These are phyloP conservation scores for Blastomyces silverae DNA, from an alignment of 2,329 filamentous ascomycete genomes.

Conservation along the genomic window DNA sequence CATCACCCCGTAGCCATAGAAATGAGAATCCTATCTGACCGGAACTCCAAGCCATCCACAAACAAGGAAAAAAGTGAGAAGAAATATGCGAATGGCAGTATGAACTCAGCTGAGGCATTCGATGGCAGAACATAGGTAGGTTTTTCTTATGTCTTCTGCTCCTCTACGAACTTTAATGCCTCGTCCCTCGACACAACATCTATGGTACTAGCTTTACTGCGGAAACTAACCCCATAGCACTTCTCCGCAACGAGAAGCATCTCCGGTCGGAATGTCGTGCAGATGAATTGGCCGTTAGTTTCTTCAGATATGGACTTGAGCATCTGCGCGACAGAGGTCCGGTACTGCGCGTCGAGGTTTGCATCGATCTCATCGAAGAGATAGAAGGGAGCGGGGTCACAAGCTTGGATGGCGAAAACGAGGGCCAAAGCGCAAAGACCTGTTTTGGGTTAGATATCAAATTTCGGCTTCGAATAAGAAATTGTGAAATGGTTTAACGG, in stretches of 20 bases:
- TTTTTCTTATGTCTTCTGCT: slow-evolving; percentile 51
- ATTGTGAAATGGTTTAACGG: background rate
- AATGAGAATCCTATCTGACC: background rate
- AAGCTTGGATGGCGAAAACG: slow-evolving; percentile 97
- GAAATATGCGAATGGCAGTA: background rate
- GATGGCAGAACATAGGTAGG: background rate
- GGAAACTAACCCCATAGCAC: slow-evolving; percentile 89
- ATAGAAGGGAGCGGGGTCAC: slow-evolving; percentile 95
- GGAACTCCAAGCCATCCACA: slow-evolving; percentile 12
- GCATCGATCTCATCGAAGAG: slow-evolving; percentile 99
- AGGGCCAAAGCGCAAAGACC: slow-evolving; percentile 93
- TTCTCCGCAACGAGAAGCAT: slow-evolving; percentile 94
- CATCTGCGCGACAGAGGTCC: slow-evolving; percentile 87
- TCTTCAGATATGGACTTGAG: slow-evolving; percentile 64
- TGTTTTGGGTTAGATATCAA: slow-evolving; percentile 31
- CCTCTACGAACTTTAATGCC: slow-evolving; percentile 89
- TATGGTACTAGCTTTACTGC: slow-evolving; percentile 89
- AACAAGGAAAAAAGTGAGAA: background rate
- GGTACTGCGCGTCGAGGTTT: slow-evolving; percentile 95
- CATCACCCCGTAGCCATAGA: background rate
- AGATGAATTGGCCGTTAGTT: slow-evolving; percentile 76
- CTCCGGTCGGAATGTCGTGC: slow-evolving; percentile 95
- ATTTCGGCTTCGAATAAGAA: background rate
- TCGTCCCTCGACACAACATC: slow-evolving; percentile 82
- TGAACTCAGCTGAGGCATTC: slow-evolving; percentile 14